Evolutionary conservation across 2,329 filamentous ascomycete species (phyloP).

Genomic region (Ophiostoma quercus): DNA sequence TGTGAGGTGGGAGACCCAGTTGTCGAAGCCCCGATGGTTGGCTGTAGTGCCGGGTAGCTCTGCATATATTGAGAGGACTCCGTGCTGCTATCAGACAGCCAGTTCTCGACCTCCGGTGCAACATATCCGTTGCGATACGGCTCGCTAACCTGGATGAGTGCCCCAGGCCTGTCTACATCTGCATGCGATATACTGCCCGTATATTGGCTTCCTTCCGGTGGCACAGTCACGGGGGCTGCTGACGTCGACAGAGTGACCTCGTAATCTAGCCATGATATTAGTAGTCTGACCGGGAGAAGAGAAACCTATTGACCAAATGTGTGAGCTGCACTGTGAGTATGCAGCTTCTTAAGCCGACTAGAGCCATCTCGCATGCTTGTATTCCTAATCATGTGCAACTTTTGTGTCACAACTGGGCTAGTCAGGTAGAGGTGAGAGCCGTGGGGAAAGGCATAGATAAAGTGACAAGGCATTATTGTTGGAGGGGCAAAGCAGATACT

Average conservation of each 20-base stretch:
- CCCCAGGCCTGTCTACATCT: background rate
- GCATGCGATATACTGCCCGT: slow-evolving; percentile 19
- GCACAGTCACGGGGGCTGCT: slow-evolving; percentile 17
- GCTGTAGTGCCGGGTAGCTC: slow-evolving; percentile 38
- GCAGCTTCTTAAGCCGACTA: background rate
- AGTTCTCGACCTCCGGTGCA: slow-evolving; percentile 30
- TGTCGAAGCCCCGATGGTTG: slow-evolving; percentile 29
- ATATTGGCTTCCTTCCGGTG: slow-evolving; percentile 23
- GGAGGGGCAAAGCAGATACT: background rate
- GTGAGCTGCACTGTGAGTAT: background rate
- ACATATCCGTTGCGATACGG: slow-evolving; percentile 28
- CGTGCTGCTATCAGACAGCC: slow-evolving; percentile 33
- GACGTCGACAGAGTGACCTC: slow-evolving; percentile 30
- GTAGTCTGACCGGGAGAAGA: background rate
- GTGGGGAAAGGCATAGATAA: background rate
- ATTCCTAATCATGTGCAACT: background rate
- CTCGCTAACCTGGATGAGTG: slow-evolving; percentile 24
- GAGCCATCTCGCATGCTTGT: background rate
- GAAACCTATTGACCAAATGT: background rate
- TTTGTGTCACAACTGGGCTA: background rate
- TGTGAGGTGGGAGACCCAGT: slow-evolving; percentile 11
- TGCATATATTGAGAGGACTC: slow-evolving; percentile 33
- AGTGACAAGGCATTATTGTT: background rate
- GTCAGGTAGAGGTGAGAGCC: background rate
- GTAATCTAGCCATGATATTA: slow-evolving; percentile 32